phyloP scores from a whole-genome alignment of 2,329 filamentous ascomycete species.

The Colletotrichum simmondsii region DNA sequence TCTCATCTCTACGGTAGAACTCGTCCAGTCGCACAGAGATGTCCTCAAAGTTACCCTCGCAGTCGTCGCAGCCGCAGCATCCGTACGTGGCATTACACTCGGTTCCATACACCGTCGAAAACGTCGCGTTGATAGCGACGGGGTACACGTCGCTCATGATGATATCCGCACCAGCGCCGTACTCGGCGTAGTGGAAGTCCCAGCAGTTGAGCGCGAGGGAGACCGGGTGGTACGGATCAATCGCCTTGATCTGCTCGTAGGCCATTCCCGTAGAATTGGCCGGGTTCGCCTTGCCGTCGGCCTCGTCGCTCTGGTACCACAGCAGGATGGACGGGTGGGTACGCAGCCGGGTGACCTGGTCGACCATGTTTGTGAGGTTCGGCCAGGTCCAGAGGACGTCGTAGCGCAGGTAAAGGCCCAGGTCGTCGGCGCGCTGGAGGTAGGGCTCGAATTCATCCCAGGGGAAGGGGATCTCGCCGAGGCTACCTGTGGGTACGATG shows the following conservation, averaged over 20 bases:
- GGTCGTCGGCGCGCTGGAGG: slow-evolving; percentile 47
- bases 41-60: slow-evolving; percentile 63
- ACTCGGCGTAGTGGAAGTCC: slow-evolving; percentile 68
- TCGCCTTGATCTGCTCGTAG: slow-evolving; percentile 54
- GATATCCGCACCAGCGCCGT: slow-evolving; percentile 66
- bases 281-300: slow-evolving; percentile 47
- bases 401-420: slow-evolving; percentile 42
- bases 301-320: slow-evolving; percentile 33
- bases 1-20: slow-evolving; percentile 48
- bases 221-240: slow-evolving; percentile 72
- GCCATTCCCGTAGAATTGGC: slow-evolving; percentile 56
- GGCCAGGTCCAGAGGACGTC: slow-evolving; percentile 33
- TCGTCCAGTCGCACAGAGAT: slow-evolving; percentile 55
- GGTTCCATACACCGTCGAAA: slow-evolving; percentile 63
- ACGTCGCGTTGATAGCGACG: slow-evolving; percentile 65
- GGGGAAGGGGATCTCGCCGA: slow-evolving; percentile 28
- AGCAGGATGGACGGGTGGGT: slow-evolving; percentile 26
- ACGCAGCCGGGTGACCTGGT: slow-evolving; percentile 26
- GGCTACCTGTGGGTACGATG: slow-evolving; percentile 26
- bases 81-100: slow-evolving; percentile 68
- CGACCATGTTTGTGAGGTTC: slow-evolving; percentile 18
- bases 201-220: slow-evolving; percentile 70
- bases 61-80: slow-evolving; percentile 73
- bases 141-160: slow-evolving; percentile 71
- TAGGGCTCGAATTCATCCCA: slow-evolving; percentile 31